Evolutionary conservation across 202 grass and related monocot species (phyloP).

Genomic region (Musa balbisiana): DNA sequence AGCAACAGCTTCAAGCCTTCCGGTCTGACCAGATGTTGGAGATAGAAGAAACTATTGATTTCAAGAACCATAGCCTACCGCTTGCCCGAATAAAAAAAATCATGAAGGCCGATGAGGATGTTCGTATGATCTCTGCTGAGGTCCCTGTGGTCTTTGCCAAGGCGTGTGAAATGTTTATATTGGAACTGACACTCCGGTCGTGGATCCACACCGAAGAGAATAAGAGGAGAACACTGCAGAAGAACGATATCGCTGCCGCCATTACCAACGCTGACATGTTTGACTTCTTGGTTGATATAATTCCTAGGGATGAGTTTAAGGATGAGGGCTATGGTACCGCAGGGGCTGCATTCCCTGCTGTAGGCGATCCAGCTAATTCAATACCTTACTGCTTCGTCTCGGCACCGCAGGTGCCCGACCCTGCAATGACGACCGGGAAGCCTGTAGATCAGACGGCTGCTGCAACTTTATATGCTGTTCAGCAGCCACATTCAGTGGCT

Average conservation of each 20-base stretch:
- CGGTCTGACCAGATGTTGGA: slow-evolving; percentile 1
- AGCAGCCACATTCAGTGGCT: slow-evolving; percentile 11
- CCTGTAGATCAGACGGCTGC: slow-evolving; percentile 3
- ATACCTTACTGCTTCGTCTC: slow-evolving; percentile 10
- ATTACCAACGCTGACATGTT: slow-evolving; percentile 13
- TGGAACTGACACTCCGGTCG: slow-evolving; percentile 8
- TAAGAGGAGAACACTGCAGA: slow-evolving; percentile 12
- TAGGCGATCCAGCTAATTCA: slow-evolving; percentile 3
- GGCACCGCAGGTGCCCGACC: not conserved
- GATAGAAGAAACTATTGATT: slow-evolving; percentile 5
- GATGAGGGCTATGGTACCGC: slow-evolving; percentile 7
- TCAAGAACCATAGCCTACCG: slow-evolving; percentile 15
- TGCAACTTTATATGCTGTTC: slow-evolving; percentile 16
- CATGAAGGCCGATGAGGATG: slow-evolving; percentile 13
- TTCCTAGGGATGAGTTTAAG: slow-evolving; percentile 7
- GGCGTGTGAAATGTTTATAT: slow-evolving; percentile 16
- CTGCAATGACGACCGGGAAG: slow-evolving; percentile 17
- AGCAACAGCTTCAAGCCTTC: slow-evolving; percentile 37
- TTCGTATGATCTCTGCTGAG: slow-evolving; percentile 15
- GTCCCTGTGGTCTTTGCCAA: slow-evolving; percentile 10
- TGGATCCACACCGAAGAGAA: slow-evolving; percentile 16
- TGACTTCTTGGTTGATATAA: slow-evolving; percentile 14
- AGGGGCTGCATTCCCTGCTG: slow-evolving; percentile 6
- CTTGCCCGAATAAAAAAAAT: slow-evolving; percentile 16
- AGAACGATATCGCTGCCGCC: slow-evolving; percentile 9